Evolutionary conservation across 768 basidiomycete genomes (phyloP).

Genomic region (Auriculariales sp.): DNA sequence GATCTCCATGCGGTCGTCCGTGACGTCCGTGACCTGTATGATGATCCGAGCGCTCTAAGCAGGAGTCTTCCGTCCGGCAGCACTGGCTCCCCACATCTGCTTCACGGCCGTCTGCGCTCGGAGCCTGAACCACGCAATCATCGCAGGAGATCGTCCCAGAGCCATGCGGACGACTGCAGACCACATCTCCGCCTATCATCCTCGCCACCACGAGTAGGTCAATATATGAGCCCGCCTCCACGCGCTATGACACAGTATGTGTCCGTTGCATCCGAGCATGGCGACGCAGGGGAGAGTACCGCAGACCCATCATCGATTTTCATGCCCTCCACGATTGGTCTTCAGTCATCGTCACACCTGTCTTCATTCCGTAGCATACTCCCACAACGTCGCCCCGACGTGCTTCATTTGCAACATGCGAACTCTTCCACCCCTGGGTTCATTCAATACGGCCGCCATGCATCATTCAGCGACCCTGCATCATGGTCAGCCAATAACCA

Average conservation of each 20-base stretch:
- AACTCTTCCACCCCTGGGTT: background rate
- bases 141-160: background rate
- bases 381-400: background rate
- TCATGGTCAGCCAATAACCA: too few relatives aligned
- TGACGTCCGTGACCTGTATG: slow-evolving; percentile 47
- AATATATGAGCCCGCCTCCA: slow-evolving; percentile 32
- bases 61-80: slow-evolving; percentile 29
- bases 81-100: slow-evolving; percentile 6
- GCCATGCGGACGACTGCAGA: background rate
- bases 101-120: background rate
- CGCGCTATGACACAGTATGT: slow-evolving; percentile 65
- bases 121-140: background rate
- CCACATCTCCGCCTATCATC: background rate
- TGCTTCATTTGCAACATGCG: background rate
- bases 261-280: slow-evolving; percentile 6
- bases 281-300: slow-evolving; percentile 24
- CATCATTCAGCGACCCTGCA: background rate
- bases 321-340: slow-evolving; percentile 58
- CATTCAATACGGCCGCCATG: background rate
- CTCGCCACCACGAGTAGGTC: slow-evolving; percentile 27
- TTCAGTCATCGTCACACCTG: slow-evolving; percentile 23
- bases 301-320: slow-evolving; percentile 36
- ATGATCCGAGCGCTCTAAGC: slow-evolving; percentile 20
- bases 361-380: slow-evolving; percentile 1
- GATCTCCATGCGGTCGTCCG: slow-evolving; percentile 51